Evolutionary conservation across 2,329 filamentous ascomycete genomes (phyloP).

Genomic region (Hirsutella minnesotensis): DNA sequence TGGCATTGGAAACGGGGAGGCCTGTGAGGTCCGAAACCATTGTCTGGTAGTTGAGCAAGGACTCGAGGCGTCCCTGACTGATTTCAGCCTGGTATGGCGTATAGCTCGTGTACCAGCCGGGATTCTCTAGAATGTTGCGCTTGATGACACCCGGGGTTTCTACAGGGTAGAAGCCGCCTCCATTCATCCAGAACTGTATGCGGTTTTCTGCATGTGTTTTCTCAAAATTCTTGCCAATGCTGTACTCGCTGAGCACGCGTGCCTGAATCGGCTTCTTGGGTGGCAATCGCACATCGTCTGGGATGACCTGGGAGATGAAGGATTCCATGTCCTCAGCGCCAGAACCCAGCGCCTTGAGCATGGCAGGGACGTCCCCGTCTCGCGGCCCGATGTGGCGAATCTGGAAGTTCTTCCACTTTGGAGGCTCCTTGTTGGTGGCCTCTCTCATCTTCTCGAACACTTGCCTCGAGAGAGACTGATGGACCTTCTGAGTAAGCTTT

Average conservation of each 20-base stretch:
- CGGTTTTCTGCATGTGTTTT: constrained; percentile 26
- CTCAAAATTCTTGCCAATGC: constrained; percentile 16
- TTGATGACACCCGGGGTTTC: constrained; percentile 81
- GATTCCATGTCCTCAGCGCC: constrained; percentile 63
- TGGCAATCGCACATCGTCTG: constrained; percentile 53
- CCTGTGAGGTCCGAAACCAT: constrained; percentile 81
- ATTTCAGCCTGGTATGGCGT: constrained; percentile 97
- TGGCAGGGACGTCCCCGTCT: constrained; percentile 54
- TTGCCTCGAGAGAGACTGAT: too few relatives aligned
- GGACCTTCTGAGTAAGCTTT: too few relatives aligned
- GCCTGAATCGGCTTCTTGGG: constrained; percentile 25
- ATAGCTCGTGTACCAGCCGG: constrained; percentile 96
- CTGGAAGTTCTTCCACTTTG: constrained; percentile 40
- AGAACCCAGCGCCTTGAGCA: constrained; percentile 71
- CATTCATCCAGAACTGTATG: constrained; percentile 64
- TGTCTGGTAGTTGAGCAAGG: constrained; percentile 90
- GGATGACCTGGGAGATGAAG: constrained; percentile 77
- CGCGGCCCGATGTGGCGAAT: constrained; percentile 81
- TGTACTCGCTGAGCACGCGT: constrained; percentile 38
- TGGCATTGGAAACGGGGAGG: constrained; percentile 81
- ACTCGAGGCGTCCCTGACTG: constrained; percentile 87
- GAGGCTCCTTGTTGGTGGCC: constrained; percentile 8
- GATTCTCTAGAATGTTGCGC: constrained; percentile 83
- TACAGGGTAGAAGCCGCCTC: constrained; percentile 81
- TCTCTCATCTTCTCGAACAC: constrained; percentile 7